Conservation (phyloP, 805 yeast species). For the Metschnikowia gruessii region DNA sequence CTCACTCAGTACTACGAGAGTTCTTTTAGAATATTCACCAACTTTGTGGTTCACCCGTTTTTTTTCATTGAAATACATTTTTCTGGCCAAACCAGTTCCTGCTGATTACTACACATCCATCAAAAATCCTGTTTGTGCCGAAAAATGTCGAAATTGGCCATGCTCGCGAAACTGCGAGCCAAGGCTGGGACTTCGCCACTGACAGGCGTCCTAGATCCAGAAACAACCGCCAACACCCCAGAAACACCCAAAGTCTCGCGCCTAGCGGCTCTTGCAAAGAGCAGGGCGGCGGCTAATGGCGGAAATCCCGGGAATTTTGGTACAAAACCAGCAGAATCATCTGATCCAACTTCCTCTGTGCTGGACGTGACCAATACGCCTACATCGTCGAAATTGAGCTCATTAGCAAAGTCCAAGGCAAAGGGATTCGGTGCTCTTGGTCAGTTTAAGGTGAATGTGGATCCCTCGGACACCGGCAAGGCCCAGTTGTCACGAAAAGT, state of each 20-base stretch:
- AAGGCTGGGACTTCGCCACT: neutral
- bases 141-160: slow-evolving; percentile 19
- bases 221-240: neutral
- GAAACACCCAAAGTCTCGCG: slow-evolving; percentile 1
- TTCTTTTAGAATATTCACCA: neutral
- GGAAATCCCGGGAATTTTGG: neutral
- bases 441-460: neutral
- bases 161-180: slow-evolving; percentile 19
- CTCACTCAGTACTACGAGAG: slow-evolving; percentile 7
- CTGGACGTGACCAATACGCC: neutral
- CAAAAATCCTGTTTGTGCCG: neutral
- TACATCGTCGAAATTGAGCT: slow-evolving; percentile 5
- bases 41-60: too few species aligned
- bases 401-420: neutral
- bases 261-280: slow-evolving; percentile 5
- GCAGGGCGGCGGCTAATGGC: neutral
- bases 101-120: too few species aligned
- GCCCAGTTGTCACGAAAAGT: slow-evolving; percentile 1
- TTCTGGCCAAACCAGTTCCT: too few species aligned
- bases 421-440: slow-evolving; percentile 2
- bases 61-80: too few species aligned
- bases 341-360: neutral
- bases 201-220: neutral
- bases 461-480: neutral
- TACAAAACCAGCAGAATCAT: neutral